Conservation (phyloP, 2,329 filamentous ascomycete genomes). For the Albophoma yamanashiensis region DNA sequence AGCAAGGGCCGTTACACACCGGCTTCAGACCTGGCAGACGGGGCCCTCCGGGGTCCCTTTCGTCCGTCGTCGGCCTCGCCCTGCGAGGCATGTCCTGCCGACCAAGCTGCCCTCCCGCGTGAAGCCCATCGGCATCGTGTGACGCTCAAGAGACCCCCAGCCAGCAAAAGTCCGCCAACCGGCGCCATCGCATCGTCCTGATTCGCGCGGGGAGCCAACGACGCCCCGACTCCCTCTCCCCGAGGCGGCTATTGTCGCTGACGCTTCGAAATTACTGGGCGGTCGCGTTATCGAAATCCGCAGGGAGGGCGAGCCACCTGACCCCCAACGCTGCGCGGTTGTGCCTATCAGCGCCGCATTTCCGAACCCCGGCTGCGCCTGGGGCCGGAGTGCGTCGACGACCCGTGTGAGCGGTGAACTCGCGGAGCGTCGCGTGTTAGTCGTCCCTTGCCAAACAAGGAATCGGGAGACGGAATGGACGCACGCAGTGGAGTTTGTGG, state of each 20-base stretch:
- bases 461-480: not conserved
- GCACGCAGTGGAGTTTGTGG: not conserved
- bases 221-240: not conserved
- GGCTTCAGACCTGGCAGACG: not conserved
- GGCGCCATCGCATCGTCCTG: not conserved
- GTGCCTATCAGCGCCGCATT: not conserved
- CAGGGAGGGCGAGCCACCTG: not conserved
- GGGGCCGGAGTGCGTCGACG: not conserved
- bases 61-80: not conserved
- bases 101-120: not conserved
- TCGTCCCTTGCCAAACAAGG: too few species aligned
- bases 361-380: not conserved
- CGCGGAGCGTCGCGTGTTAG: too few species aligned
- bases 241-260: not conserved
- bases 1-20: not conserved
- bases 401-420: not conserved
- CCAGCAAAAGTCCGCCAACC: not conserved
- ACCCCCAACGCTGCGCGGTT: not conserved
- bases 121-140: not conserved
- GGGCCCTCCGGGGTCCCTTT: not conserved
- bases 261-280: not conserved
- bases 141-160: not conserved
- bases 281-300: not conserved
- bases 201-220: not conserved
- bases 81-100: constrained; percentile 1